These are phyloP conservation scores for Ustilago curta DNA, from an alignment of 1,284 basidiomycete genomes.

Conservation along the genomic window DNA sequence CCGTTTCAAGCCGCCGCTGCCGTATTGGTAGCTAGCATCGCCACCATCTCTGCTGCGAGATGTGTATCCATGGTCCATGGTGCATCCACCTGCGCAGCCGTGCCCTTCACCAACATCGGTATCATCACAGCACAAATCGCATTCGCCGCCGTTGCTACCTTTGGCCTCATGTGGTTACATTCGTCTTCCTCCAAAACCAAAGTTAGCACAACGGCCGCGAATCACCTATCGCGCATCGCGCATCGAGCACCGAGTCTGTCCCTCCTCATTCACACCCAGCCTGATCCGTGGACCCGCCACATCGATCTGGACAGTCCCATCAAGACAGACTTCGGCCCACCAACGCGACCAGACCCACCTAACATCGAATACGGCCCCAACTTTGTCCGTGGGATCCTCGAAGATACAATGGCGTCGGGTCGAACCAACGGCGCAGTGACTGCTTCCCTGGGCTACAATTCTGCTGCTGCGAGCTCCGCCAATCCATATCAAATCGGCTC, in stretches of 20 bases:
- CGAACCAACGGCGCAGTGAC: slow-evolving; percentile 13
- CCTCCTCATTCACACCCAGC: slow-evolving; percentile 33
- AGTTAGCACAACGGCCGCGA: background rate
- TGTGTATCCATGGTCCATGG: background rate
- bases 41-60: background rate
- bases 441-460: slow-evolving; percentile 16
- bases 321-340: slow-evolving; percentile 2
- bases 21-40: background rate
- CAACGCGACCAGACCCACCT: background rate
- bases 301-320: slow-evolving; percentile 17
- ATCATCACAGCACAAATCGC: slow-evolving; percentile 5
- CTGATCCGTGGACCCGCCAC: slow-evolving; percentile 23
- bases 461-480: slow-evolving; percentile 27
- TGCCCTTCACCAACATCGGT: slow-evolving; percentile 4
- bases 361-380: slow-evolving; percentile 12
- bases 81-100: background rate
- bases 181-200: background rate
- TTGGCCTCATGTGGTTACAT: background rate
- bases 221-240: slow-evolving; percentile 2
- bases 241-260: slow-evolving; percentile 23
- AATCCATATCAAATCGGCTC: slow-evolving; percentile 31
- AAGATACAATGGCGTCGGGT: slow-evolving; percentile 4
- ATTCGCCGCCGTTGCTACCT: slow-evolving; percentile 6
- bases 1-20: background rate
- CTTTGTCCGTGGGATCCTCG: slow-evolving; percentile 5